A percentile compares a stretch with the other conserved stretches of the same genome.
phyloP scores from a whole-genome alignment of 768 basidiomycete genomes.

The Rhodosporidiobolus sp. region DNA sequence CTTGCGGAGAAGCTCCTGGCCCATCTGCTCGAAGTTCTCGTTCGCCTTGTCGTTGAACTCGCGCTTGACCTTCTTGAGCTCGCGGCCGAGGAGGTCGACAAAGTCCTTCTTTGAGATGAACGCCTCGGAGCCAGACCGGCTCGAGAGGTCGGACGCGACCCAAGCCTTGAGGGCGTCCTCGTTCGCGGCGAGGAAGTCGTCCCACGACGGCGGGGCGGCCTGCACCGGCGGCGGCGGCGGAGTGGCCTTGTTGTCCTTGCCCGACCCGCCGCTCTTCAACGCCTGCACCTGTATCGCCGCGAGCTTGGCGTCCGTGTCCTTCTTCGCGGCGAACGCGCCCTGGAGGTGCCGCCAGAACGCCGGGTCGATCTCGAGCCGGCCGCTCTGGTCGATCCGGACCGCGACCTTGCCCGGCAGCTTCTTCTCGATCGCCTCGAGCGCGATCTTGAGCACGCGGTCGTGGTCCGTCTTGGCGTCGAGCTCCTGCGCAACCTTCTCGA shows the following conservation, averaged over 20 bases:
- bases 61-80: conserved; percentile 46
- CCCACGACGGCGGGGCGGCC: conserved; percentile 40
- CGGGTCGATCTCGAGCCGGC: conserved; percentile 49
- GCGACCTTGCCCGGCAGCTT: conserved; percentile 51
- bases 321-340: conserved; percentile 48
- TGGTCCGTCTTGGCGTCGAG: conserved; percentile 45
- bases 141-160: conserved; percentile 46
- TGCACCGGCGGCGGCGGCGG: not conserved
- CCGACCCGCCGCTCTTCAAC: conserved; percentile 12
- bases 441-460: conserved; percentile 44
- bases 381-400: conserved; percentile 45
- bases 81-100: conserved; percentile 47
- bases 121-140: conserved; percentile 42
- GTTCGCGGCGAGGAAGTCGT: conserved; percentile 46
- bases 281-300: conserved; percentile 6
- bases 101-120: conserved; percentile 48
- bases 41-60: conserved; percentile 41
- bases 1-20: conserved; percentile 41
- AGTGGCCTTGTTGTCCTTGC: conserved; percentile 10
- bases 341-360: conserved; percentile 52
- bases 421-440: conserved; percentile 47
- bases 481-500: conserved; percentile 46
- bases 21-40: conserved; percentile 42
- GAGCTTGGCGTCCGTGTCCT: conserved; percentile 26
- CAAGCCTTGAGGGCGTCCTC: conserved; percentile 47